Conservation (phyloP, 2,329 filamentous ascomycete species). For the Colletotrichum lentis region DNA sequence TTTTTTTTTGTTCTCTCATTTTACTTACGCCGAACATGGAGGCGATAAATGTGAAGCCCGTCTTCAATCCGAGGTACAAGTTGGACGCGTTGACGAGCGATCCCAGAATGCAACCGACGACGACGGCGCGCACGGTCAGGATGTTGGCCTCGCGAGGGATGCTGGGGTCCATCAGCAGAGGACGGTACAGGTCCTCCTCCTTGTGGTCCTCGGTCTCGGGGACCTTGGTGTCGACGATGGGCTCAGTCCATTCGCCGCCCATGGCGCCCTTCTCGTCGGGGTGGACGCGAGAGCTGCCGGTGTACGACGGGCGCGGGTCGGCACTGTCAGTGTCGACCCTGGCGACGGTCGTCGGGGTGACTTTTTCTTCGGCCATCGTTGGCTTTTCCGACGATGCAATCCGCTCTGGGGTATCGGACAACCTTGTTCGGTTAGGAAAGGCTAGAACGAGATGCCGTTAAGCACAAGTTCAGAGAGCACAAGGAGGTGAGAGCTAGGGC, state of each 20-base stretch:
- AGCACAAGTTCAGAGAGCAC: background rate
- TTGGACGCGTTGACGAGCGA: slow-evolving; percentile 70
- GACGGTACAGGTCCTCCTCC: slow-evolving; percentile 52
- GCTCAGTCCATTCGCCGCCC: slow-evolving; percentile 39
- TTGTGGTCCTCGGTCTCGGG: slow-evolving; percentile 43
- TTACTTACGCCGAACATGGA: slow-evolving; percentile 51
- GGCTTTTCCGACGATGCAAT: background rate
- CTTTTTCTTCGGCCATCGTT: slow-evolving; percentile 28
- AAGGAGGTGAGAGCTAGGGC: background rate
- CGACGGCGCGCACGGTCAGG: slow-evolving; percentile 63
- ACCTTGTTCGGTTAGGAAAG: background rate
- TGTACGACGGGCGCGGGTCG: slow-evolving; percentile 26
- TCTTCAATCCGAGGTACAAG: slow-evolving; percentile 65
- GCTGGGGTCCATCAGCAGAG: slow-evolving; percentile 48
- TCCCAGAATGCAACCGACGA: slow-evolving; percentile 64
- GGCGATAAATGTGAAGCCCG: slow-evolving; percentile 59
- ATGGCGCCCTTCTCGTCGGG: slow-evolving; percentile 35
- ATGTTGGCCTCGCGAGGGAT: slow-evolving; percentile 56
- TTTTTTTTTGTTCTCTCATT: too few species aligned
- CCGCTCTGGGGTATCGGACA: too few species aligned
- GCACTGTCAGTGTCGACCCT: slow-evolving; percentile 17
- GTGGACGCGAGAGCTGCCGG: slow-evolving; percentile 16
- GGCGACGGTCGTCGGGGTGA: slow-evolving; percentile 1
- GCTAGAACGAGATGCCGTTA: background rate
- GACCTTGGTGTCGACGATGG: slow-evolving; percentile 40